Evolutionary conservation across 2,329 filamentous ascomycete species (phyloP).

Genomic region (Cytospora paraplurivora): DNA sequence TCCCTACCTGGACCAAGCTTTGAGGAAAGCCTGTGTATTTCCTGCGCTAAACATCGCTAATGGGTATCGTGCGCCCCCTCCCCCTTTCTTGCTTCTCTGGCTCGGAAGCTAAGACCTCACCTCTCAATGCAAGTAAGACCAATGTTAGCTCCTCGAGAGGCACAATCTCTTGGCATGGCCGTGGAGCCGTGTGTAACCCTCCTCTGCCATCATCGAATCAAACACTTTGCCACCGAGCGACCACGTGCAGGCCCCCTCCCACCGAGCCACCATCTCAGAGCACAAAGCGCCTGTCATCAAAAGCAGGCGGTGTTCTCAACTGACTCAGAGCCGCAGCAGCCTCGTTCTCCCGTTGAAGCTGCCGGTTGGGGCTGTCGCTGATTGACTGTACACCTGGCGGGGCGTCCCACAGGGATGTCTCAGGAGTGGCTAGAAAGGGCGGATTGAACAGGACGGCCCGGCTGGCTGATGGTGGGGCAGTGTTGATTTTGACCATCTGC

Average conservation of each 20-base stretch:
- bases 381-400: neutral
- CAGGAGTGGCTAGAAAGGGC: neutral
- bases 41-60: neutral
- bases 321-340: constrained; percentile 25
- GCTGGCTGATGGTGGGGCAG: constrained; percentile 7
- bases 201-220: neutral
- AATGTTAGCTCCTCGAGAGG: neutral
- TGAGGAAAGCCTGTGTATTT: neutral
- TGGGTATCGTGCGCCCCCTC: neutral
- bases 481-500: constrained; percentile 16
- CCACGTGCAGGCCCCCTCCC: neutral
- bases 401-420: neutral
- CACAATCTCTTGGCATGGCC: neutral
- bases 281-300: constrained; percentile 18
- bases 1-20: neutral
- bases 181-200: no score
- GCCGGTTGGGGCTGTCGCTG: constrained; percentile 21
- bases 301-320: constrained; percentile 18
- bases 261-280: neutral
- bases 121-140: neutral
- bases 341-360: constrained; percentile 25
- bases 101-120: neutral
- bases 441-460: neutral
- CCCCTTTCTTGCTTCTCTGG: neutral
- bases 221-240: neutral